phyloP scores from a whole-genome alignment of 768 basidiomycete species.

The Lentinula sp. region DNA sequence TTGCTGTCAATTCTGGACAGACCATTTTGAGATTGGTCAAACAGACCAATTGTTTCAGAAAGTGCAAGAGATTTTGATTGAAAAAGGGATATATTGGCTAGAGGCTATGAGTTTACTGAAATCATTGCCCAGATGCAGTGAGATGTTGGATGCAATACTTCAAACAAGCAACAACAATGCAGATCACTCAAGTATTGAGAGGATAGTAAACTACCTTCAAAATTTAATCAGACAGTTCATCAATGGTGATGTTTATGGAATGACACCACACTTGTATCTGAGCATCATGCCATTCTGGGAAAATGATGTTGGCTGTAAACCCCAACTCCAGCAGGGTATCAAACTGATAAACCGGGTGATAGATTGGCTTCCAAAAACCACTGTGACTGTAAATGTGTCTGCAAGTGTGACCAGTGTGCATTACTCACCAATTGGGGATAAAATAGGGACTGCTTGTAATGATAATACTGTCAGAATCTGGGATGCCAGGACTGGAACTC shows the following conservation, averaged over 20 bases:
- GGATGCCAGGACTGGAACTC: not conserved
- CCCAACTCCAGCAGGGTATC: not conserved
- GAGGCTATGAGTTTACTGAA: conserved; percentile 3
- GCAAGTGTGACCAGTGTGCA: too few relatives aligned
- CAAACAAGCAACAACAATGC: too few relatives aligned
- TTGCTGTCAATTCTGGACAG: conserved; percentile 1
- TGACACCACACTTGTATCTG: conserved; percentile 6
- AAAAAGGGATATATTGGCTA: conserved; percentile 4
- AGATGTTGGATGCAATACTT: not conserved
- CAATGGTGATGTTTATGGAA: not conserved
- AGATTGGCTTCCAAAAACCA: too few relatives aligned
- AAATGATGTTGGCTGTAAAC: not conserved
- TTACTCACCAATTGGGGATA: not conserved
- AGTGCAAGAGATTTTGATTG: not conserved
- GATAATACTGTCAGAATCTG: not conserved
- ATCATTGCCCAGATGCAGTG: not conserved
- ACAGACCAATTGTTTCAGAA: not conserved
- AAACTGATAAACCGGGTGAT: not conserved
- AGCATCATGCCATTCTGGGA: not conserved
- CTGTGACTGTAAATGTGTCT: too few relatives aligned
- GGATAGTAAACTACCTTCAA: not conserved
- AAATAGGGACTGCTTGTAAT: not conserved
- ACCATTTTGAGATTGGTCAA: not conserved
- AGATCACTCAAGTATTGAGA: not conserved
- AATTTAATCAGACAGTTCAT: not conserved